Evolutionary conservation across 83 land plant species (phyloP).

Genomic region (Picea abies): DNA sequence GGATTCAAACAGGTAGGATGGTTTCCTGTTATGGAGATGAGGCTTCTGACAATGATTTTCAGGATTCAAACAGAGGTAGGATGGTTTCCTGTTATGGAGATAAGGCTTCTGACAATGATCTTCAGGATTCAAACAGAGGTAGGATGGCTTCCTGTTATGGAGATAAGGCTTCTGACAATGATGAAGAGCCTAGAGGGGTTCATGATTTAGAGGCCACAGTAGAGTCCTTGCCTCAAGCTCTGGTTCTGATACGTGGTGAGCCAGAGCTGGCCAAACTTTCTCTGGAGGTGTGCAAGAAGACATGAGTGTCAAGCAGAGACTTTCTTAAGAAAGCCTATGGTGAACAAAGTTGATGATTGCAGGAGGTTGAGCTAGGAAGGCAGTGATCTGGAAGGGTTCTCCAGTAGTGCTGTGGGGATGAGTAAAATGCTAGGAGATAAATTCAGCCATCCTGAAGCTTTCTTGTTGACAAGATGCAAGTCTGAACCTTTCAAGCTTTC

Average conservation of each 20-base stretch:
- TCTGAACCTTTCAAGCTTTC: slow-evolving; percentile 60
- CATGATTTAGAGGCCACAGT: slow-evolving; percentile 5
- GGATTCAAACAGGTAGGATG: too few relatives aligned
- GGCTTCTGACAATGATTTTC: too few relatives aligned
- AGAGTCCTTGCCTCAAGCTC: slow-evolving; percentile 39
- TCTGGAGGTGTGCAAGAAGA: slow-evolving; percentile 72
- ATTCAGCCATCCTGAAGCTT: slow-evolving; percentile 29
- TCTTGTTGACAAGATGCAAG: slow-evolving; percentile 56
- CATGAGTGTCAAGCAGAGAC: slow-evolving; percentile 65
- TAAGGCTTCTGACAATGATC: too few relatives aligned
- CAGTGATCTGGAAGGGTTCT: too few relatives aligned
- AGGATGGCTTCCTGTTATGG: not conserved
- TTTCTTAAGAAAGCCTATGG: slow-evolving; percentile 30
- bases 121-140: not conserved
- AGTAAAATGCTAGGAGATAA: too few relatives aligned
- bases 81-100: too few relatives aligned
- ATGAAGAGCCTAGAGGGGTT: not conserved
- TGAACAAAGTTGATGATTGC: not conserved
- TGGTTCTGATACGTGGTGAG: slow-evolving; percentile 65
- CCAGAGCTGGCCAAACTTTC: slow-evolving; percentile 51
- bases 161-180: not conserved
- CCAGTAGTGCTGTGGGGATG: too few relatives aligned
- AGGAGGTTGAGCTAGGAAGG: not conserved
- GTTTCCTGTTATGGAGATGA: too few relatives aligned
- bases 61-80: too few relatives aligned